phyloP scores from a whole-genome alignment of 140 eudicot genomes.

The Senecio squalidus region DNA sequence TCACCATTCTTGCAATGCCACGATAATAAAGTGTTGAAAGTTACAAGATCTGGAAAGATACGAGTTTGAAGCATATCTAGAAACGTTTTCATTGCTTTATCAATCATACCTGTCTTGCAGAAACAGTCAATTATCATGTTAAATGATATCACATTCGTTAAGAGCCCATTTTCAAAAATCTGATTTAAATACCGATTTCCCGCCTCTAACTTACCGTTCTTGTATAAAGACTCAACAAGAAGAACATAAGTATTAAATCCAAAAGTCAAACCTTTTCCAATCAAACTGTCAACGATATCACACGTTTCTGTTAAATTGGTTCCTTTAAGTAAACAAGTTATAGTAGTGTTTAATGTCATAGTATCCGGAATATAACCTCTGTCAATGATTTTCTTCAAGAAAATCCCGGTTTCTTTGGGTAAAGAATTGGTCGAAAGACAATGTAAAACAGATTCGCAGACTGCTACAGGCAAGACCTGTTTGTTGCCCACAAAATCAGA shows the following conservation, averaged over 20 bases:
- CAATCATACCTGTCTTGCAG: conserved; percentile 62
- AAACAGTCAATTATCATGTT: conserved; percentile 81
- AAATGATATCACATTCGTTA: conserved; percentile 53
- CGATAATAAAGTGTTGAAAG: conserved; percentile 69
- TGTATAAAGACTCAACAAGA: conserved; percentile 57
- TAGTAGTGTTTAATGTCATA: conserved; percentile 34
- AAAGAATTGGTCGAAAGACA: conserved; percentile 49
- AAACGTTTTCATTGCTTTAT: conserved; percentile 50
- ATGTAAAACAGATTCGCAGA: conserved; percentile 44
- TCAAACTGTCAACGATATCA: conserved; percentile 44
- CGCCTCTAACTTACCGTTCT: conserved; percentile 27
- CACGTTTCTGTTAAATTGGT: conserved; percentile 57
- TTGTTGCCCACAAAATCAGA: conserved; percentile 48
- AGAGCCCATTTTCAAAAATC: conserved; percentile 42
- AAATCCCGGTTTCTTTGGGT: conserved; percentile 39
- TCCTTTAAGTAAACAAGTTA: conserved; percentile 73
- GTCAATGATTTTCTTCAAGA: conserved; percentile 42
- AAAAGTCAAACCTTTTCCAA: conserved; percentile 38
- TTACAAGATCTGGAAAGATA: conserved; percentile 62
- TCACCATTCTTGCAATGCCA: conserved; percentile 66
- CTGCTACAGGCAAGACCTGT: conserved; percentile 44
- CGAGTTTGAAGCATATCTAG: conserved; percentile 46
- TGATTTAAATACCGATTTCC: conserved; percentile 52
- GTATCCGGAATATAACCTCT: conserved; percentile 66
- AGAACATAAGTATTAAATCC: conserved; percentile 56